These are phyloP conservation scores for Papiliotrema laurentii DNA, from an alignment of 1,284 basidiomycete genomes.

Conservation along the genomic window DNA sequence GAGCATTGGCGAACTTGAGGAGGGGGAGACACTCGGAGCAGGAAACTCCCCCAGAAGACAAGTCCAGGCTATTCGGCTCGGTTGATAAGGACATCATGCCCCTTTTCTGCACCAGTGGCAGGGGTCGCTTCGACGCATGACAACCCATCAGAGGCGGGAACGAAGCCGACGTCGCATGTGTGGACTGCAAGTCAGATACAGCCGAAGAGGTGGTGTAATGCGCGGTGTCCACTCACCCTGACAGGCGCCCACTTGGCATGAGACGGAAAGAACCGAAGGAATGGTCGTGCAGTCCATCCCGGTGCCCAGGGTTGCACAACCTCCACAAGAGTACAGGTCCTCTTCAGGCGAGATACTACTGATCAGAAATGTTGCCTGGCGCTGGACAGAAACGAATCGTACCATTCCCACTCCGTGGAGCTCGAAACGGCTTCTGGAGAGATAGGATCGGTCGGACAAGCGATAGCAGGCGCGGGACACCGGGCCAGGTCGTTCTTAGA, in stretches of 20 bases:
- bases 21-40: neutral
- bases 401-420: conserved; percentile 9
- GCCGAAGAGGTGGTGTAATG: neutral
- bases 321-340: conserved; percentile 10
- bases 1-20: neutral
- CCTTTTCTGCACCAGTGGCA: neutral
- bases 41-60: neutral
- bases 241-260: conserved; percentile 3
- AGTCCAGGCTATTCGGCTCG: neutral
- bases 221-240: neutral
- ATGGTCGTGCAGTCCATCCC: conserved; percentile 5
- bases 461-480: conserved; percentile 4
- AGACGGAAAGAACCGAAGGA: conserved; percentile 3
- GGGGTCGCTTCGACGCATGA: neutral
- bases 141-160: neutral
- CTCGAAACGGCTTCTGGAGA: neutral
- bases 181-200: neutral
- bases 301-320: conserved; percentile 6
- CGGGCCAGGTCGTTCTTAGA: neutral
- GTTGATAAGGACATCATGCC: neutral
- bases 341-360: conserved; percentile 1
- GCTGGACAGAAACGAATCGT: neutral
- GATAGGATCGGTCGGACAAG: conserved; percentile 2
- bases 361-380: neutral
- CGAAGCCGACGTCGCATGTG: neutral